These are phyloP conservation scores for Stemphylium vesicarium DNA, from an alignment of 2,329 filamentous ascomycete genomes.

Conservation along the genomic window DNA sequence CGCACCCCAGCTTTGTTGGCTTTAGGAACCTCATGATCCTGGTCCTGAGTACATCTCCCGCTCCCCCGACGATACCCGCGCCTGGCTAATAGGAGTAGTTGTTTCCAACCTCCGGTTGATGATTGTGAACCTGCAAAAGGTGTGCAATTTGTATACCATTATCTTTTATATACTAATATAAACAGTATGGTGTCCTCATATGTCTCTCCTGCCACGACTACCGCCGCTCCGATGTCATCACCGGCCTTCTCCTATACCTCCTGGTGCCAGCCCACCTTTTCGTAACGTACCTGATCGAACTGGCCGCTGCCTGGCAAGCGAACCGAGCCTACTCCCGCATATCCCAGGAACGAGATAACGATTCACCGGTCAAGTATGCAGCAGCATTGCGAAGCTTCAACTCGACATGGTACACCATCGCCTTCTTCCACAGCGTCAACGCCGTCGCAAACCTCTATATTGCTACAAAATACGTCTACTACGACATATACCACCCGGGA, in stretches of 20 bases:
- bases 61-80: neutral
- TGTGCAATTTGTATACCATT: constrained; percentile 43
- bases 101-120: constrained; percentile 92
- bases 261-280: constrained; percentile 91
- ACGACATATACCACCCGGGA: constrained; percentile 86
- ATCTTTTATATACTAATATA: constrained; percentile 19
- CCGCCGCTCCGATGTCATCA: constrained; percentile 74
- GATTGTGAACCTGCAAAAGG: constrained; percentile 97
- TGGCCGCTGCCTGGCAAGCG: constrained; percentile 80
- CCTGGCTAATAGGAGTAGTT: constrained; percentile 60
- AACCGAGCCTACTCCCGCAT: constrained; percentile 68
- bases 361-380: constrained; percentile 63
- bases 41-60: constrained; percentile 70
- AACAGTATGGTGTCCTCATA: constrained; percentile 89
- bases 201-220: constrained; percentile 91
- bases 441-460: constrained; percentile 80
- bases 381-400: constrained; percentile 69
- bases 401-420: constrained; percentile 79
- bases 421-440: constrained; percentile 82
- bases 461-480: constrained; percentile 87
- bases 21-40: constrained; percentile 97
- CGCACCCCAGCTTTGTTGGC: constrained; percentile 83
- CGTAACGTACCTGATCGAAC: constrained; percentile 87
- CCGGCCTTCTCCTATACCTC: constrained; percentile 80
- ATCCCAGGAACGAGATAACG: constrained; percentile 52